Evolutionary conservation across 1,284 basidiomycete genomes (phyloP), one percentile per base, ranked within the genome.

Genomic region (Peniophora sp.): DNA sequence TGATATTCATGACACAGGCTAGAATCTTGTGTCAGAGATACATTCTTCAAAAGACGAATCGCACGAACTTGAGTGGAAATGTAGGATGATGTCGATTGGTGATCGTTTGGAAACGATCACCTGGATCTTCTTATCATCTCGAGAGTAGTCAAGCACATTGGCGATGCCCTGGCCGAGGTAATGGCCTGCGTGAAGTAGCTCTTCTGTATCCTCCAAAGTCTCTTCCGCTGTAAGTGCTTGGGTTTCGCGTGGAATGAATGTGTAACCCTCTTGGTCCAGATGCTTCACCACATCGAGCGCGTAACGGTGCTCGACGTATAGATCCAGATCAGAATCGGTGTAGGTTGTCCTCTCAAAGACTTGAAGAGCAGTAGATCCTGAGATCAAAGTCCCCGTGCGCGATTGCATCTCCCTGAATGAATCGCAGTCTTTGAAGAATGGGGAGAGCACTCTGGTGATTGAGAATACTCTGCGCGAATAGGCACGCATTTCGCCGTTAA

Each of bases 361-460:
- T 54, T 78, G 76, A 5, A 79, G 67, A 1, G 71, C 76, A 24
- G 60, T 64, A 0, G 76, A 79, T 14, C 77, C 77, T 1, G 76
- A 78, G 22, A 79, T 67, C 12, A 79, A 54, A 0, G 69, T 66
- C 22, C 67, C 67, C 0, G 73, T 76, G 36, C 56, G 53, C 0
- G 66, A 68, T 58, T 77, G 76, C 6, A 79, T 59, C 24, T 55
- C 60, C 15, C 76, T 70, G 52, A 79, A 76, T 12, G 60, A 61
- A 47, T 65, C 14, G 22, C 69, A 60, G 27, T 68, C 56, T 47
- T 54, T 43, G 54, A 57, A 52, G 43, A 37, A 57, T 8, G 50
- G 52, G 11, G 44, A 32, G 11, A 57, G 51, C 34, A 52, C 52
- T 32, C 41, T 48, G 24, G 55, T 41, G 47, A 57, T 53, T 36